Evolutionary conservation across 2,329 filamentous ascomycete genomes (phyloP), one percentile per base, ranked within the genome.

Genomic region (Niveomyces coronatus): DNA sequence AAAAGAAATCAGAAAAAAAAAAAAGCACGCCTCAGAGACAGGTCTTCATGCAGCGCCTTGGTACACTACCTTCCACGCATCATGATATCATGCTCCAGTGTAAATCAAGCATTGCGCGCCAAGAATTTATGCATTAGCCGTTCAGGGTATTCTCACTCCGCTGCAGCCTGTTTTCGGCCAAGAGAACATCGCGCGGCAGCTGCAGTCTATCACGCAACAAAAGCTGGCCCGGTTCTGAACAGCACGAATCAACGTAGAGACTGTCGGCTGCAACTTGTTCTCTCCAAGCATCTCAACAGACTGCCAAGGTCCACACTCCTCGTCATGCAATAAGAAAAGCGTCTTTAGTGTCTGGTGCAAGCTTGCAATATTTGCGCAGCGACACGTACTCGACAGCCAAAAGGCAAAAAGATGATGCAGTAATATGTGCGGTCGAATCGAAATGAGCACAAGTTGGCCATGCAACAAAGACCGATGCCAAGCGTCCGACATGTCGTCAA

Each of bases 341-440:
- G n/a, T n/a, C n/a, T n/a, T n/a, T n/a, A n/a, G 27, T 31, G 35
- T 19, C 31, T 26, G 19, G 16, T 24, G 15, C 31, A 13, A 15
- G 19, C 13, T 10, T n/a, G 26, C 26, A 15, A 15, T n/a, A n/a
- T 33, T n/a, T n/a, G n/a, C 24, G 19, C 15, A 28, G 31, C 18
- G n/a, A 19, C 26, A 19, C 19, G 27, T 35, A 20, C 31, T 13
- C n/a, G 13, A 31, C 37, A 19, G 37, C 15, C 15, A 5, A 40
- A 35, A 31, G 26, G 26, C 31, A 14, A 20, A 19, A 30, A 16
- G 19, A 18, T 35, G 28, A 18, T 16, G 31, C 32, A 39, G 29
- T 8, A 8, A 39, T 40, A 40, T 40, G 37, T 40, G 37, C 37
- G 35, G 26, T 40, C 19, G 34, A 43, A 46, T 45, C 35, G 36